These are phyloP conservation scores for Trichophyton schoenleinii DNA, from an alignment of 2,329 filamentous ascomycete genomes.

Conservation along the genomic window DNA sequence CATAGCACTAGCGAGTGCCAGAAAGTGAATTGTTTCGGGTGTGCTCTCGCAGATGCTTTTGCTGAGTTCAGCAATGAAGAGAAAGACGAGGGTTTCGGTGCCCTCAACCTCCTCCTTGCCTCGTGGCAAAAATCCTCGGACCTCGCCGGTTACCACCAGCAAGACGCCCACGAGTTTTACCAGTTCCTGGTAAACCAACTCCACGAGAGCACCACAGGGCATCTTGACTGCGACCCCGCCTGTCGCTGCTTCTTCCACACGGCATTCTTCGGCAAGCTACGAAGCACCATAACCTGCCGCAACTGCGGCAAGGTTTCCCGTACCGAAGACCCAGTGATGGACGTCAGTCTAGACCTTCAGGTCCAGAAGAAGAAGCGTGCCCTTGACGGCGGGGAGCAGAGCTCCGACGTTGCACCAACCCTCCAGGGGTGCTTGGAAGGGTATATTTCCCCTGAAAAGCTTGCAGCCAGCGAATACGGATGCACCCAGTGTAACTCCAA, in stretches of 20 bases:
- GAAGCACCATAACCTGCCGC: slow-evolving; percentile 81
- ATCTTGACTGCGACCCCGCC: slow-evolving; percentile 44
- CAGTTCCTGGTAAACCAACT: slow-evolving; percentile 89
- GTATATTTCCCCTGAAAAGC: slow-evolving; percentile 72
- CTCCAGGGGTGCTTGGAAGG: slow-evolving; percentile 69
- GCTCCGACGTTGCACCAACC: slow-evolving; percentile 37
- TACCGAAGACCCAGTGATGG: slow-evolving; percentile 77
- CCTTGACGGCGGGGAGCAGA: slow-evolving; percentile 28
- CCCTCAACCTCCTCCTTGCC: slow-evolving; percentile 74
- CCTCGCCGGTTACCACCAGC: slow-evolving; percentile 81
- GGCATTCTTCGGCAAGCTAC: slow-evolving; percentile 84
- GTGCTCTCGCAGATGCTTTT: slow-evolving; percentile 51
- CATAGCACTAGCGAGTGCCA: slow-evolving; percentile 68
- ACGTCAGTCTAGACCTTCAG: slow-evolving; percentile 79
- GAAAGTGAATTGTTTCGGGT: slow-evolving; percentile 44
- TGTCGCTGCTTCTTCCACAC: slow-evolving; percentile 91
- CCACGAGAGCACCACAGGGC: slow-evolving; percentile 63
- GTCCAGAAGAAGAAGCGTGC: slow-evolving; percentile 51
- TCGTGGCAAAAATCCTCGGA: slow-evolving; percentile 59
- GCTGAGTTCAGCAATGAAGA: slow-evolving; percentile 49
- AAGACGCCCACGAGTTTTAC: slow-evolving; percentile 95
- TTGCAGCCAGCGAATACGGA: slow-evolving; percentile 63
- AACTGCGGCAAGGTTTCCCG: slow-evolving; percentile 72
- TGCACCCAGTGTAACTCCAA: slow-evolving; percentile 65
- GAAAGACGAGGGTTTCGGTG: slow-evolving; percentile 75